A percentile compares a stretch with the other conserved stretches of the same genome.
Conservation (phyloP, 2,329 filamentous ascomycete genomes). For the Talaromyces sp. region DNA sequence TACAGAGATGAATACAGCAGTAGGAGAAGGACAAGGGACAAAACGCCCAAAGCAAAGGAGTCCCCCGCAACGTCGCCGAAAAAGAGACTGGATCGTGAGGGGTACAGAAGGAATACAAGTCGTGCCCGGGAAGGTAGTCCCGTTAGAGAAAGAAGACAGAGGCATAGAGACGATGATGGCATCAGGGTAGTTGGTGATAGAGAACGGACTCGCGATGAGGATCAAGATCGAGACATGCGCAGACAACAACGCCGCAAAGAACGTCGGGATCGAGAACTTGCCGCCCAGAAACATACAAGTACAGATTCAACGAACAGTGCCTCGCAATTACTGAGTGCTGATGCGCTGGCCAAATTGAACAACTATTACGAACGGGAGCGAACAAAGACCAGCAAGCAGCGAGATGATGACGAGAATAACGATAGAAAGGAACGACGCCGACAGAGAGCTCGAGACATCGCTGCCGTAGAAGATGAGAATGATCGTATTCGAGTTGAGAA, state of each 20-base stretch:
- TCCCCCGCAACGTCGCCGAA: slow-evolving; percentile 37
- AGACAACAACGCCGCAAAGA: slow-evolving; percentile 24
- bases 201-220: not conserved
- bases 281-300: slow-evolving; percentile 30
- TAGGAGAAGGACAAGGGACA: slow-evolving; percentile 19
- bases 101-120: slow-evolving; percentile 30
- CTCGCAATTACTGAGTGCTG: slow-evolving; percentile 45
- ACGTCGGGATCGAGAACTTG: slow-evolving; percentile 20
- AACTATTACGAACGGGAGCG: slow-evolving; percentile 57
- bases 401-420: slow-evolving; percentile 28
- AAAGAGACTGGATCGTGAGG: slow-evolving; percentile 35
- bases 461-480: slow-evolving; percentile 1
- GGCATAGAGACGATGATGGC: slow-evolving; percentile 24
- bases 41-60: slow-evolving; percentile 32
- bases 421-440: slow-evolving; percentile 13
- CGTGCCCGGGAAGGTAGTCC: slow-evolving; percentile 26
- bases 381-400: slow-evolving; percentile 32
- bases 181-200: slow-evolving; percentile 20
- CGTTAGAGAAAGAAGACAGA: slow-evolving; percentile 23
- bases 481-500: slow-evolving; percentile 18
- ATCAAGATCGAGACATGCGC: slow-evolving; percentile 20
- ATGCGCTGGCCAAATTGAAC: slow-evolving; percentile 64
- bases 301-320: slow-evolving; percentile 43
- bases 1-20: slow-evolving; percentile 12
- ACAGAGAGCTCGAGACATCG: slow-evolving; percentile 19